phyloP scores from a whole-genome alignment of 192 early-diverging fungal genomes.

The Entomortierella lignicola region DNA sequence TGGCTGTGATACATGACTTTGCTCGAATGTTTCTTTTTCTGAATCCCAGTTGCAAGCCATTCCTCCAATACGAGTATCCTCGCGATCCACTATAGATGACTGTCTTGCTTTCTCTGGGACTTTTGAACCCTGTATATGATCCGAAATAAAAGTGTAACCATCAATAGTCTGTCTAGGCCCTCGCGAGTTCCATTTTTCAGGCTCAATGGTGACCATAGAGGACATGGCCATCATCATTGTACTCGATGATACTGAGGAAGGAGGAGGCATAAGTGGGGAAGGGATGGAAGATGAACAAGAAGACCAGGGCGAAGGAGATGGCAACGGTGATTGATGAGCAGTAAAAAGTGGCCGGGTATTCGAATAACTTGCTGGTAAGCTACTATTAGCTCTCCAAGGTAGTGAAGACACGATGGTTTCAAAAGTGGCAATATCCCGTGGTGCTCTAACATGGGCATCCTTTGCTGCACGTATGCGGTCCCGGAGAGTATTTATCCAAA shows the following conservation, averaged over 20 bases:
- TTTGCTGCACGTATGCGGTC: constrained; percentile 60
- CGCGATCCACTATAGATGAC: not conserved
- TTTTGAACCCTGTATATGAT: not conserved
- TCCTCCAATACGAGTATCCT: not conserved
- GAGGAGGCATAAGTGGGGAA: constrained; percentile 37
- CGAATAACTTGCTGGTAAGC: not conserved
- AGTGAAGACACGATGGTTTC: constrained; percentile 22
- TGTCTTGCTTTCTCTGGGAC: not conserved
- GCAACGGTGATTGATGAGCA: constrained; percentile 12
- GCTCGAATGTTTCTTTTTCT: not conserved
- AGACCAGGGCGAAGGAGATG: constrained; percentile 35
- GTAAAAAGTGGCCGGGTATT: not conserved
- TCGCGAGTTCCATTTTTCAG: constrained; percentile 24
- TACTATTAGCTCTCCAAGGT: constrained; percentile 23
- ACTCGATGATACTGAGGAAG: constrained; percentile 11
- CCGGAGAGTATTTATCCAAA: constrained; percentile 63
- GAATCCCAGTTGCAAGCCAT: not conserved
- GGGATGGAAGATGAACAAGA: constrained; percentile 24
- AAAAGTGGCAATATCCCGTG: constrained; percentile 2
- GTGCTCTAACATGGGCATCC: constrained; percentile 15
- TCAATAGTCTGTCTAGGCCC: not conserved
- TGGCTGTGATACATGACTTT: not conserved
- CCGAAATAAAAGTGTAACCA: not conserved
- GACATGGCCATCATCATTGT: constrained; percentile 47
- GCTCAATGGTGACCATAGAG: constrained; percentile 10